phyloP scores from a whole-genome alignment of 208 protist genomes.

The Giardia muris region DNA sequence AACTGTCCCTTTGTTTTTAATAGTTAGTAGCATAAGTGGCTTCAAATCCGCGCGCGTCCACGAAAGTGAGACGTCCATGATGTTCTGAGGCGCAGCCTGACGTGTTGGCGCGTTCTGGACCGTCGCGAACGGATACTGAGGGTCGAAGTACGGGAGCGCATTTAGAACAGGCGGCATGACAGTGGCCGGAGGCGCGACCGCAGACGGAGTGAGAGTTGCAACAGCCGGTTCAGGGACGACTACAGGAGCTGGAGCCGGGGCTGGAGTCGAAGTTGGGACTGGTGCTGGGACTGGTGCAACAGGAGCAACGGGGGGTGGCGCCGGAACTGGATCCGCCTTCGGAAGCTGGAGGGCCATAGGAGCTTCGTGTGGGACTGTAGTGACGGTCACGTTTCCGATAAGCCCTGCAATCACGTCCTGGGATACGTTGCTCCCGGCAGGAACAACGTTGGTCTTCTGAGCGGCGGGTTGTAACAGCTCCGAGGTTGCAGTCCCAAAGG shows the following conservation, averaged over 20 bases:
- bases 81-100: neutral
- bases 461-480: neutral
- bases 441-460: neutral
- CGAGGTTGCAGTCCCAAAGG: neutral
- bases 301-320: neutral
- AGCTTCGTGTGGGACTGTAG: no score
- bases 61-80: neutral
- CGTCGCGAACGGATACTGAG: neutral
- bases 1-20: neutral
- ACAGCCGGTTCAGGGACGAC: neutral
- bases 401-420: neutral
- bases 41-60: neutral
- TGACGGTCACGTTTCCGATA: neutral
- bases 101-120: neutral
- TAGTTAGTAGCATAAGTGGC: neutral
- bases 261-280: neutral
- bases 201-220: neutral
- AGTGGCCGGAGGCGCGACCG: neutral
- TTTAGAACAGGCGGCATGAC: neutral
- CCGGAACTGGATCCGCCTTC: neutral
- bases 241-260: neutral
- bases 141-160: neutral
- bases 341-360: no score
- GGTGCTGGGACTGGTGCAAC: no score
- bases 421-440: no score